These are phyloP conservation scores for Kodamaea sagamina DNA, from an alignment of 805 yeast genomes.

Conservation along the genomic window DNA sequence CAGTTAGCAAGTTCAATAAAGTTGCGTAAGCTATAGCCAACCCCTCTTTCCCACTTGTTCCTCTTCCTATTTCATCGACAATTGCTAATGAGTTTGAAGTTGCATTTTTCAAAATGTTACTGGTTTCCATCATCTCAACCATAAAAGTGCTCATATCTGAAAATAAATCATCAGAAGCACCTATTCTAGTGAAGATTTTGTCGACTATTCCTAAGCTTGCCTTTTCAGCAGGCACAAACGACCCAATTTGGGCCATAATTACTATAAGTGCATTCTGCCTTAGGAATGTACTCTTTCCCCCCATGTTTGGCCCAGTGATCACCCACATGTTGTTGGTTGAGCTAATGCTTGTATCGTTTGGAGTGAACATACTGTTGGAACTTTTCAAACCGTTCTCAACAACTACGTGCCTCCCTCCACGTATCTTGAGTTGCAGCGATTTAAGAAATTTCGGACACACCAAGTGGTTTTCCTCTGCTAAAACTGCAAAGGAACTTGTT, in stretches of 20 bases:
- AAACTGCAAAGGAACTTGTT: slow-evolving; percentile 65
- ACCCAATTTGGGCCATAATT: slow-evolving; percentile 54
- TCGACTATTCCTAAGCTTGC: slow-evolving; percentile 52
- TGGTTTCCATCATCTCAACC: slow-evolving; percentile 49
- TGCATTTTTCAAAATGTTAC: slow-evolving; percentile 35
- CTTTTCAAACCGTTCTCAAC: slow-evolving; percentile 73
- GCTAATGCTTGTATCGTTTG: slow-evolving; percentile 38
- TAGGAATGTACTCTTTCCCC: slow-evolving; percentile 55
- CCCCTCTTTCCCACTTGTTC: slow-evolving; percentile 75
- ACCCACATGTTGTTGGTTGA: slow-evolving; percentile 21
- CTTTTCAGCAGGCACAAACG: slow-evolving; percentile 51
- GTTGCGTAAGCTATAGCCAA: slow-evolving; percentile 82
- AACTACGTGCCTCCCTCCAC: slow-evolving; percentile 78
- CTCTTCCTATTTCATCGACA: slow-evolving; percentile 58
- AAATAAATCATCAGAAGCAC: slow-evolving; percentile 35
- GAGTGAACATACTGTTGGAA: slow-evolving; percentile 50
- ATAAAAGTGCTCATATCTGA: slow-evolving; percentile 49
- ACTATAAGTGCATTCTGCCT: slow-evolving; percentile 51
- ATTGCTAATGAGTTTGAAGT: slow-evolving; percentile 46
- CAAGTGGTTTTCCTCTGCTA: slow-evolving; percentile 69
- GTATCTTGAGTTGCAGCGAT: slow-evolving; percentile 49
- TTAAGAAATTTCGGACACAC: slow-evolving; percentile 64
- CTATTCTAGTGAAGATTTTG: slow-evolving; percentile 48
- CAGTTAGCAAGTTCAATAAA: slow-evolving; percentile 52
- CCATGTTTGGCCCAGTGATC: slow-evolving; percentile 47